phyloP scores from a whole-genome alignment of 139 green algal species.

The Diplosphaera chodatii region DNA sequence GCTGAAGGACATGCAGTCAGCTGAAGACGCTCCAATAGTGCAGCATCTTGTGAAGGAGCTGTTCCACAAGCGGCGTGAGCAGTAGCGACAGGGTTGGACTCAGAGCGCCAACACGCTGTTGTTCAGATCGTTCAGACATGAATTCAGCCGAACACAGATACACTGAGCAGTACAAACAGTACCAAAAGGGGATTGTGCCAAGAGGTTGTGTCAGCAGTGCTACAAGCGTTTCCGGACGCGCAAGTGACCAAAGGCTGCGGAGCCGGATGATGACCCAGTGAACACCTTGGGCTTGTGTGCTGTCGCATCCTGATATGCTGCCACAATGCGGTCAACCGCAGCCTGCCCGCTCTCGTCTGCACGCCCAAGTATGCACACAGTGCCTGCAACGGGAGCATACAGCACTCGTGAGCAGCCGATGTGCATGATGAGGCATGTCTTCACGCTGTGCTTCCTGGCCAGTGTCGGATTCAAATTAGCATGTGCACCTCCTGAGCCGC shows the following conservation, averaged over 20 bases:
- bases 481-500: slow-evolving; percentile 72
- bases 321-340: slow-evolving; percentile 27
- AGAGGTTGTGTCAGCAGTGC: too few species aligned
- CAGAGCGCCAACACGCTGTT: too few species aligned
- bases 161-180: too few species aligned
- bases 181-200: too few species aligned
- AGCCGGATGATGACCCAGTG: slow-evolving; percentile 23
- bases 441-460: too few species aligned
- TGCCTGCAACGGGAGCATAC: slow-evolving; percentile 19
- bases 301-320: slow-evolving; percentile 16
- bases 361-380: slow-evolving; percentile 33
- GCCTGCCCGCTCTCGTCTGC: slow-evolving; percentile 10
- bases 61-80: slow-evolving; percentile 1
- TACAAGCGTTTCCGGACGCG: background rate
- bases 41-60: slow-evolving; percentile 11
- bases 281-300: slow-evolving; percentile 25
- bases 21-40: background rate
- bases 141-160: too few species aligned
- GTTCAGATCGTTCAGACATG: too few species aligned
- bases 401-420: too few species aligned
- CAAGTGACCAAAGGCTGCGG: slow-evolving; percentile 25
- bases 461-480: too few species aligned
- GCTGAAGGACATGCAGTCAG: slow-evolving; percentile 3
- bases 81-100: too few species aligned
- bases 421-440: too few species aligned